A percentile compares a stretch with the other conserved stretches of the same genome.
Conservation (phyloP, 768 basidiomycete species). For the Russula virescens region DNA sequence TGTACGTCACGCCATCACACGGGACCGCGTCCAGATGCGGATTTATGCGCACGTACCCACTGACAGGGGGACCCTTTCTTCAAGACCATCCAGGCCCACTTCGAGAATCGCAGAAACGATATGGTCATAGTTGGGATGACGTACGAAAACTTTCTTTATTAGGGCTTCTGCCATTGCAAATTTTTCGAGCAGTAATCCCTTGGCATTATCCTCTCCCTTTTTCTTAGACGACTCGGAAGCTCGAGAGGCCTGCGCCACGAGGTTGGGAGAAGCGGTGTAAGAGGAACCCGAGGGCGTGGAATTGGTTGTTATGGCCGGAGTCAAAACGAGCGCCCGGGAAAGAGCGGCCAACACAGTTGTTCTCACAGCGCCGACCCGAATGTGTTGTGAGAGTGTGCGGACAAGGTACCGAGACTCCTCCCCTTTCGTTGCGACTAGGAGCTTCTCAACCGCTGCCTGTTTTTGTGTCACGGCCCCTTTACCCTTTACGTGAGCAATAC, state of each 20-base stretch:
- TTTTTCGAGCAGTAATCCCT: slow-evolving; percentile 36
- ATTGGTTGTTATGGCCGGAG: slow-evolving; percentile 33
- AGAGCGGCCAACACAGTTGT: slow-evolving; percentile 76
- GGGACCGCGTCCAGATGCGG: slow-evolving; percentile 3
- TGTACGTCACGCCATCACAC: slow-evolving; percentile 27
- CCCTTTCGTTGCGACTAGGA: slow-evolving; percentile 78
- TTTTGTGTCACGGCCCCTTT: slow-evolving; percentile 71
- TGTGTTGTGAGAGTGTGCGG: slow-evolving; percentile 64
- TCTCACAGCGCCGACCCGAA: slow-evolving; percentile 85
- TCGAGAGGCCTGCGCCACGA: slow-evolving; percentile 29
- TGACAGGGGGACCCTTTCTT: slow-evolving; percentile 55
- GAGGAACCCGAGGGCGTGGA: slow-evolving; percentile 26
- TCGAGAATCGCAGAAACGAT: slow-evolving; percentile 58
- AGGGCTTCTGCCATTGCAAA: slow-evolving; percentile 57
- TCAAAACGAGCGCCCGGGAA: slow-evolving; percentile 70
- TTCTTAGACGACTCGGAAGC: slow-evolving; percentile 28
- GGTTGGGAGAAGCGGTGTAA: slow-evolving; percentile 32
- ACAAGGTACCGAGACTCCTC: slow-evolving; percentile 86
- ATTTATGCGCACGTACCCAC: slow-evolving; percentile 48
- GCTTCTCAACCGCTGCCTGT: slow-evolving; percentile 69
- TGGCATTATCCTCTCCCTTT: slow-evolving; percentile 30
- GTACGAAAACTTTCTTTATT: slow-evolving; percentile 66
- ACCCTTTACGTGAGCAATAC: slow-evolving; percentile 65
- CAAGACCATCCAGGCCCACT: slow-evolving; percentile 54
- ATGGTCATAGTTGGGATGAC: slow-evolving; percentile 71